phyloP scores from a whole-genome alignment of 2,329 filamentous ascomycete genomes.

The Byssothecium circinans region DNA sequence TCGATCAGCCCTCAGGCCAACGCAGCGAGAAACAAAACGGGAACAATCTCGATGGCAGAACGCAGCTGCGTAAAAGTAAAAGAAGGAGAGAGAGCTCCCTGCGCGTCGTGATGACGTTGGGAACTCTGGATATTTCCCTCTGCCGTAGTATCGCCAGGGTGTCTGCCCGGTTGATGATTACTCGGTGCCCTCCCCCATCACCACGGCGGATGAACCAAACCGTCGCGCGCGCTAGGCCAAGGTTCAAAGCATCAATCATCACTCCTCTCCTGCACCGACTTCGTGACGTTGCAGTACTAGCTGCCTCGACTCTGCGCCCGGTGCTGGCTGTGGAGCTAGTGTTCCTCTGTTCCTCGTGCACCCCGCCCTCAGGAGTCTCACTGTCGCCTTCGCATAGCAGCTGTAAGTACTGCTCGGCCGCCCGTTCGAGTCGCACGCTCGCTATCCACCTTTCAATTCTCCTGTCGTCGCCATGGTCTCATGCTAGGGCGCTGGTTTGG shows the following conservation, averaged over 20 bases:
- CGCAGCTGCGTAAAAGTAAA: slow-evolving; percentile 1
- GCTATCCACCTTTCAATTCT: slow-evolving; percentile 10
- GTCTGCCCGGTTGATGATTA: slow-evolving; percentile 14
- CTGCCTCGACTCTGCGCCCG: neutral
- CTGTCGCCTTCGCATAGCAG: slow-evolving; percentile 9
- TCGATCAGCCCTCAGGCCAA: neutral
- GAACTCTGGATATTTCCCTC: slow-evolving; percentile 2
- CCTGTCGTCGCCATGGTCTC: slow-evolving; percentile 12
- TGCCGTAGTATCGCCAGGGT: slow-evolving; percentile 13
- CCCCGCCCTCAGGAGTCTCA: slow-evolving; percentile 10
- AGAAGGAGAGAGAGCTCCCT: too few relatives aligned
- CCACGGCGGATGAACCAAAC: neutral
- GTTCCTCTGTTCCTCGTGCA: slow-evolving; percentile 2
- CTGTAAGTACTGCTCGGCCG: neutral
- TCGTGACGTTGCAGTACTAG: neutral
- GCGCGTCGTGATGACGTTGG: slow-evolving; percentile 17
- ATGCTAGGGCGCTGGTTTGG: neutral
- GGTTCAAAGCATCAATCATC: neutral
- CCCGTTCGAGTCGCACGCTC: slow-evolving; percentile 17
- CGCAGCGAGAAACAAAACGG: neutral
- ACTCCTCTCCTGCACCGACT: neutral
- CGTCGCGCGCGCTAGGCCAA: neutral
- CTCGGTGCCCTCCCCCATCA: neutral
- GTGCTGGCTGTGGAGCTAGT: slow-evolving; percentile 1
- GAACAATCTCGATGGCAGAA: neutral